These are phyloP conservation scores for Monoraphidium neglectum DNA, from an alignment of 139 green algal species.

Conservation along the genomic window DNA sequence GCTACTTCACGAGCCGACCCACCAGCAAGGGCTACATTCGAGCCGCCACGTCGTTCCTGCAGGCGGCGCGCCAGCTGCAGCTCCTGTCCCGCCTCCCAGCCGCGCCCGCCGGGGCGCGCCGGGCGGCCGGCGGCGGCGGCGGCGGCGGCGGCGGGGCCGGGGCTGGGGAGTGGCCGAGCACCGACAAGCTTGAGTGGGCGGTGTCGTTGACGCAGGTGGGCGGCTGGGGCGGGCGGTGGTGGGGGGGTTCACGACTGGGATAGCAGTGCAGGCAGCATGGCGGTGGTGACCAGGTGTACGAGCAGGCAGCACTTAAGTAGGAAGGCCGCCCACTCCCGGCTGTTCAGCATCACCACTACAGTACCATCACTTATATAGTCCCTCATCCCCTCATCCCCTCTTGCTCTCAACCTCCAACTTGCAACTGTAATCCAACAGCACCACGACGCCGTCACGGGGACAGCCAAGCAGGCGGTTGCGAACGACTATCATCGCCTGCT, in stretches of 20 bases:
- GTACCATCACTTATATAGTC: too few species aligned
- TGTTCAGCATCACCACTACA: too few species aligned
- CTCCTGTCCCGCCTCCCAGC: too few species aligned
- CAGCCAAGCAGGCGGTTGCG: slow-evolving; percentile 83
- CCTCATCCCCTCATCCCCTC: too few species aligned
- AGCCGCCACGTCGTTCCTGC: slow-evolving; percentile 55
- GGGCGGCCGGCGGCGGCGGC: neutral
- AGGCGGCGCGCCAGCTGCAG: slow-evolving; percentile 77
- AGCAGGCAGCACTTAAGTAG: too few species aligned
- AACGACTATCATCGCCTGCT: slow-evolving; percentile 71
- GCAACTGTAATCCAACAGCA: slow-evolving; percentile 80
- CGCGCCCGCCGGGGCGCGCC: too few species aligned
- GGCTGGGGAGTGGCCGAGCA: slow-evolving; percentile 10
- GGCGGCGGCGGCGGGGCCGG: neutral
- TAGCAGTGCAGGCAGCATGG: too few species aligned
- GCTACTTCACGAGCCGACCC: slow-evolving; percentile 80
- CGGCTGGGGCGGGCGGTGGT: too few species aligned
- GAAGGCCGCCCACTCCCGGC: too few species aligned
- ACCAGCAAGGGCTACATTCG: slow-evolving; percentile 76
- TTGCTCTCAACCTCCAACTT: too few species aligned
- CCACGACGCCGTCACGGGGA: slow-evolving; percentile 88
- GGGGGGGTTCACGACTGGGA: too few species aligned
- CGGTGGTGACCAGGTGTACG: too few species aligned
- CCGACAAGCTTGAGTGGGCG: slow-evolving; percentile 61
- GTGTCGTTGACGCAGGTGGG: slow-evolving; percentile 40